Evolutionary conservation across 202 grass and related monocot species (phyloP).

Genomic region (Panicum virgatum): DNA sequence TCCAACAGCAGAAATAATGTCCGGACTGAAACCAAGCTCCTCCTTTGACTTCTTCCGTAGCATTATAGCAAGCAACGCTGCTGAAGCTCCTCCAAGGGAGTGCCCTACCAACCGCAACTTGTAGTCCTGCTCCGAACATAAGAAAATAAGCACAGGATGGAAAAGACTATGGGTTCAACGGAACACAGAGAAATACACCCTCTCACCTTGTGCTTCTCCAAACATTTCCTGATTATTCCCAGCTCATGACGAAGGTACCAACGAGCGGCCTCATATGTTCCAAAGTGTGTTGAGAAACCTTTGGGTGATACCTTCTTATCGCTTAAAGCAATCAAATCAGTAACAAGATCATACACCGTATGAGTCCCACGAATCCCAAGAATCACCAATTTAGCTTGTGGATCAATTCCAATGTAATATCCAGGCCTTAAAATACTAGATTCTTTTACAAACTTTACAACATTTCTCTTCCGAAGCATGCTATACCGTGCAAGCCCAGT

Average conservation of each 20-base stretch:
- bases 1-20: constrained; percentile 88
- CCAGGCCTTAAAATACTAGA: constrained; percentile 87
- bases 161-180: not conserved
- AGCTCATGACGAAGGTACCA: constrained; percentile 91
- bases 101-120: constrained; percentile 83
- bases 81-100: constrained; percentile 89
- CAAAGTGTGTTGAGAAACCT: constrained; percentile 89
- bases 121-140: constrained; percentile 54
- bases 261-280: constrained; percentile 86
- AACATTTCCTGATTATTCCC: constrained; percentile 65
- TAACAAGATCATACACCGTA: constrained; percentile 85
- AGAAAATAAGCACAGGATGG: constrained; percentile 1
- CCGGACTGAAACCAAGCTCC: constrained; percentile 89
- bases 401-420: constrained; percentile 83
- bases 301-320: constrained; percentile 79
- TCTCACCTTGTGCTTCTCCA: constrained; percentile 79
- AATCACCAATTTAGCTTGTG: constrained; percentile 70
- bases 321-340: constrained; percentile 79
- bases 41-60: constrained; percentile 75
- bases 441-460: constrained; percentile 86
- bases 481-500: constrained; percentile 66
- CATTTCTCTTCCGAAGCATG: constrained; percentile 92
- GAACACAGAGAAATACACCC: not conserved
- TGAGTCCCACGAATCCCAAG: constrained; percentile 94
- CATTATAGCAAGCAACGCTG: constrained; percentile 84